These are phyloP conservation scores for Acacia melanoxylon DNA, from an alignment of 306 rosid genomes.

Conservation along the genomic window DNA sequence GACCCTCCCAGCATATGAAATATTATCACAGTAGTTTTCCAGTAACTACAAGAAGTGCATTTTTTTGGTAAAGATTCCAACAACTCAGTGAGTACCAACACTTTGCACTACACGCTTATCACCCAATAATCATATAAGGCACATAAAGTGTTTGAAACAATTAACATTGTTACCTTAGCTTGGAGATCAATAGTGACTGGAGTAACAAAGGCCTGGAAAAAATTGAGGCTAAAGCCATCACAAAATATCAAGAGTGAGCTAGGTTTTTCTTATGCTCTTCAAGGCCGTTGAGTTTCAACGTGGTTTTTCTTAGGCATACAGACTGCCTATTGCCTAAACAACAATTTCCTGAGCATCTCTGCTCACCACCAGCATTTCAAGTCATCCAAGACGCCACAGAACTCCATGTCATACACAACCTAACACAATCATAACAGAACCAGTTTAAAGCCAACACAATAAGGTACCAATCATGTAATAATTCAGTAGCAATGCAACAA, in stretches of 20 bases:
- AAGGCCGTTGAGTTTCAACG: background rate
- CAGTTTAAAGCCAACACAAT: background rate
- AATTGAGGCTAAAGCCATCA: constrained; percentile 44
- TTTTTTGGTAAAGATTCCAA: background rate
- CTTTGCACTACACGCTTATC: background rate
- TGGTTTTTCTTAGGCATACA: background rate
- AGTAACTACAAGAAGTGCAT: background rate
- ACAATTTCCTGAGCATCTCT: background rate
- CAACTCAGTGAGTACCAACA: background rate
- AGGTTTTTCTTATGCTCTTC: constrained; percentile 16
- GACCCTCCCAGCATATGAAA: constrained; percentile 10
- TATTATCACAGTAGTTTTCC: background rate
- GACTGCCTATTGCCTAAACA: constrained; percentile 4
- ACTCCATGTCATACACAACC: background rate
- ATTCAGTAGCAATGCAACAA: background rate
- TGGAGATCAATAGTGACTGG: constrained; percentile 31
- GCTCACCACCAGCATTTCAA: background rate
- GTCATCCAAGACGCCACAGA: background rate
- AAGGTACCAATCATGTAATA: background rate
- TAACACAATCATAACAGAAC: background rate
- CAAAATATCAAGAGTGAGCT: constrained; percentile 24
- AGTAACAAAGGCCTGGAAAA: constrained; percentile 29
- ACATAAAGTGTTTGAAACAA: background rate
- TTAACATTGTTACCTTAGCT: constrained; percentile 33
- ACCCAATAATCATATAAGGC: background rate